Evolutionary conservation across 805 yeast genomes (phyloP), one percentile per base, ranked within the genome.

Genomic region (Maudiozyma serrabonitensis): DNA sequence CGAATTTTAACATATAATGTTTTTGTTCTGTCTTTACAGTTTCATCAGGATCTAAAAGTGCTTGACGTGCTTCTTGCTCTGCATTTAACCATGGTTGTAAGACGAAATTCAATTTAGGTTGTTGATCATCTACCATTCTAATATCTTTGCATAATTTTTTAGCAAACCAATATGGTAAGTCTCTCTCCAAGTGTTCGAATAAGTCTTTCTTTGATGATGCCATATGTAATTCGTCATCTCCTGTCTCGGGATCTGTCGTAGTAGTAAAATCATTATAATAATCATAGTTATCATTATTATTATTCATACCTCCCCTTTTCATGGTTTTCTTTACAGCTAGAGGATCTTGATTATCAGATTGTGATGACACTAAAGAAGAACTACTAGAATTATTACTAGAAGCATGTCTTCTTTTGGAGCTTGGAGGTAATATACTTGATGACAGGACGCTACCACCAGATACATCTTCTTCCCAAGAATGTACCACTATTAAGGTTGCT

Each of bases 151-250:
- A 64, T 2, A 84, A 52, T 5, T 75, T 72, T 25, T 75, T 71
- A 1, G 80, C 80, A 8, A 79, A 70, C 91, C 91, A 84, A 19
- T 69, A 72, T 0, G 93, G 90, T 12, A 82, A 57, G 9, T 69
- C 63, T 12, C 60, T 54, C 51, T 78, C 81, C 16, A 83, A 61
- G 11, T 59, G 59, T 6, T 63, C 67, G 18, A 55, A 65, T 11
- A 60, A 46, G 25, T 57, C 47, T 15, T 3, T 13, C 8, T 21
- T 43, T 8, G 45, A 28, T 9, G 37, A 6, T 4, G 19, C 9
- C 26, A 21, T 23, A 42, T 41, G 9, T 35, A 32, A 15, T 41
- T 46, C 51, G 39, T 47, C 44, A 11, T 54, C 56, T 4, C 44
- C 46, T 8, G 48, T 50, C 13, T 53, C 56, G 19, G 49, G 51